Percentiles rank a stretch among this genome's conserved stretches.
Conservation (phyloP, 108 stramenopile genomes). For the Cyclostephanos tholiformis region DNA sequence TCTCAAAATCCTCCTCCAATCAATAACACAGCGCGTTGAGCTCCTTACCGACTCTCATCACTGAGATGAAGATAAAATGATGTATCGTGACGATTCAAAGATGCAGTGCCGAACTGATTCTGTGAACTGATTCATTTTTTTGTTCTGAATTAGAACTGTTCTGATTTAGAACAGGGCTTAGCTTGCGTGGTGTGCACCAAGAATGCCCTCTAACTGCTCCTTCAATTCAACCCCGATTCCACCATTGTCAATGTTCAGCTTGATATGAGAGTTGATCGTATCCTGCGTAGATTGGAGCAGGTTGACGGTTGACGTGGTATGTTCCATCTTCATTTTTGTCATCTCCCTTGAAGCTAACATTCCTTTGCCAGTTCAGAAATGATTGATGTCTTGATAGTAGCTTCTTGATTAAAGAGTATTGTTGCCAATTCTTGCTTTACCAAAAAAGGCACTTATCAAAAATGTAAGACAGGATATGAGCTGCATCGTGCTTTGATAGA, state of each 20-base stretch:
- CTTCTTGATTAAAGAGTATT: conserved; percentile 49
- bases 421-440: conserved; percentile 45
- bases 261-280: conserved; percentile 46
- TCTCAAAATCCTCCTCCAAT: too few relatives aligned
- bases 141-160: too few relatives aligned
- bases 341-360: conserved; percentile 33
- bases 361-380: conserved; percentile 45
- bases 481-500: conserved; percentile 40
- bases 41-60: too few relatives aligned
- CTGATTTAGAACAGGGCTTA: too few relatives aligned
- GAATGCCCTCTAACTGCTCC: conserved; percentile 41
- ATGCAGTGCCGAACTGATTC: too few relatives aligned
- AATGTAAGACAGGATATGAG: conserved; percentile 35
- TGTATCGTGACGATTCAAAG: too few relatives aligned
- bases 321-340: too few relatives aligned
- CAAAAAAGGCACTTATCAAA: conserved; percentile 39
- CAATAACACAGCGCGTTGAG: too few relatives aligned
- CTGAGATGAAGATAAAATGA: too few relatives aligned
- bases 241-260: conserved; percentile 27
- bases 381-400: conserved; percentile 42
- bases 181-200: conserved; percentile 34
- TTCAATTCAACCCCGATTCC: conserved; percentile 19
- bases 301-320: conserved; percentile 52
- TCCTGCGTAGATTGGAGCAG: conserved; percentile 58
- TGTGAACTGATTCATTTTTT: too few relatives aligned